phyloP scores from a whole-genome alignment of 441 rosid genomes.

The Kokia cookei region DNA sequence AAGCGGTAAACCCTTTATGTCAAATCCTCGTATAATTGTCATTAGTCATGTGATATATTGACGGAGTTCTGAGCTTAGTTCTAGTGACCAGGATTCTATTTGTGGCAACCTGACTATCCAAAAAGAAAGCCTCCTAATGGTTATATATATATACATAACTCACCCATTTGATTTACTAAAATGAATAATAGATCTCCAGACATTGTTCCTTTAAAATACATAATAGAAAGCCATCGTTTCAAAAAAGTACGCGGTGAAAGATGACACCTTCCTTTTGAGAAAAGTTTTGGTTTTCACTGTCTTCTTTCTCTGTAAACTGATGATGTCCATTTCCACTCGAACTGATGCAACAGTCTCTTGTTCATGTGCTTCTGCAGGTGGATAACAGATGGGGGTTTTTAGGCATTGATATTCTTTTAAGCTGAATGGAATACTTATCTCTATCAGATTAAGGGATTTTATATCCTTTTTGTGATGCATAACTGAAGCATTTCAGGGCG shows the following conservation, averaged over 20 bases:
- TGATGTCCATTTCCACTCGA: neutral
- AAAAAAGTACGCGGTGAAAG: neutral
- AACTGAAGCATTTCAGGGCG: neutral
- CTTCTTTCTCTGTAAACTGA: neutral
- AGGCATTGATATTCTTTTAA: neutral
- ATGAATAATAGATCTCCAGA: neutral
- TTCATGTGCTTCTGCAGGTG: slow-evolving; percentile 9
- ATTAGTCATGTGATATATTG: neutral
- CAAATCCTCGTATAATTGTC: neutral
- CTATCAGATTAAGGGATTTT: neutral
- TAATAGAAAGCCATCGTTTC: neutral
- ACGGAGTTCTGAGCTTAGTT: neutral
- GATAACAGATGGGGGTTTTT: neutral
- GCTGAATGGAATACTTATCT: neutral
- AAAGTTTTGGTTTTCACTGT: neutral
- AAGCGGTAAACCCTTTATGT: slow-evolving; percentile 11
- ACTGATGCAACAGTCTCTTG: neutral
- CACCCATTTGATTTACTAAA: neutral
- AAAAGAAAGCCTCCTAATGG: neutral
- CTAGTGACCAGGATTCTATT: neutral
- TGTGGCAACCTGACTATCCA: neutral
- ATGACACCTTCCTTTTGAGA: neutral
- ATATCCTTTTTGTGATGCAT: neutral
- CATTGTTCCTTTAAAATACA: neutral
- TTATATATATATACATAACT: neutral